A percentile compares a stretch with the other conserved stretches of the same genome.
Evolutionary conservation across 1,139 yeast genomes (phyloP).

Genomic region (Pneumocystis carinii): DNA sequence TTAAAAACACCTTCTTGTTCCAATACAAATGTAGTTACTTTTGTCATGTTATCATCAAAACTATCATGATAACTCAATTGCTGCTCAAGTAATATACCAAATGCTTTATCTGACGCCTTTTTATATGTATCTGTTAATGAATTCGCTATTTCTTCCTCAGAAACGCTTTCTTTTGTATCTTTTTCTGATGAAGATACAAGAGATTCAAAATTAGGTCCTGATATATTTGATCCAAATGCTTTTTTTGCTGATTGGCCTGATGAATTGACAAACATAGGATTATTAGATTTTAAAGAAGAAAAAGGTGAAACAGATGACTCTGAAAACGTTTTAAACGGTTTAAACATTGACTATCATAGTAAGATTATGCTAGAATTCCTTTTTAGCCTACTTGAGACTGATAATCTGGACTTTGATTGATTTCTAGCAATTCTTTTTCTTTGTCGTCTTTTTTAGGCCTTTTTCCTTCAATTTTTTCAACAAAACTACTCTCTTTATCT

Average conservation of each 20-base stretch:
- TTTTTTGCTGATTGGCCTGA: neutral
- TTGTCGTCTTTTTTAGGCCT: neutral
- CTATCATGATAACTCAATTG: neutral
- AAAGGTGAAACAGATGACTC: neutral
- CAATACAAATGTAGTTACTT: constrained; percentile 18
- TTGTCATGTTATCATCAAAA: constrained; percentile 15
- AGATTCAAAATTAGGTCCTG: neutral
- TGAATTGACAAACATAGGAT: neutral
- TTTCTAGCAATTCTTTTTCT: neutral
- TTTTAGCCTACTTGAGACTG: neutral
- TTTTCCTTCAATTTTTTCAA: neutral
- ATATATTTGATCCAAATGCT: neutral
- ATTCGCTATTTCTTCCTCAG: neutral
- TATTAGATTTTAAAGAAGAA: neutral
- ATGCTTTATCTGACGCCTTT: neutral
- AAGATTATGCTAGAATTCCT: neutral
- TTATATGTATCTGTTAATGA: neutral
- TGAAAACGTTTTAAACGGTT: neutral
- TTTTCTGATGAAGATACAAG: neutral
- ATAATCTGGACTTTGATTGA: neutral
- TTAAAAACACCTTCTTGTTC: constrained; percentile 29
- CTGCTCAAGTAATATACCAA: neutral
- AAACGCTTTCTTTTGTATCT: neutral
- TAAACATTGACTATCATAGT: neutral
- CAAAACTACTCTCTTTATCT: neutral